Base-by-base conservation (phyloP, 2,329 filamentous ascomycete species). In the Fusarium sp. region DNA sequence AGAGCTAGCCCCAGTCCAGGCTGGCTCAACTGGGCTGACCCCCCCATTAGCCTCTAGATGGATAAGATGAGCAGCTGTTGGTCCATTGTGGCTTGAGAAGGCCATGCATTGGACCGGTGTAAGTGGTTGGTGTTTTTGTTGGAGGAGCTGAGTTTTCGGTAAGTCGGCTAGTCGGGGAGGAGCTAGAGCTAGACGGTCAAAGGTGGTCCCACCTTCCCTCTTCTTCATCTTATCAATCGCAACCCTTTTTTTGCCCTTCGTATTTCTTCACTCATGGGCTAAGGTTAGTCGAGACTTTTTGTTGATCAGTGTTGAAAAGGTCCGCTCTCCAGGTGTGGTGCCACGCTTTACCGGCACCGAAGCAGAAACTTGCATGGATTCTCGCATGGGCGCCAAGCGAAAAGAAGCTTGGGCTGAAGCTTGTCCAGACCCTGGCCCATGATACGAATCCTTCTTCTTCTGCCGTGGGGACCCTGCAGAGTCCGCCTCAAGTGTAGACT, bases 141-240 rank as follows among this genome's bases (percentile, higher is more conserved):
- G 53, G 44, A 67, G 46, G 46, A 71, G 62, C 70, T 56, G 38
- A 51, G 66, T 51, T 44, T 59, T 58, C 57, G 61, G 22, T 36
- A 59, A 44, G 11, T 53, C 42, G 33, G 40, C 20, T 12, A 2
- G 33, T 33, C 12, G n/a, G 49, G 10, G 31, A n/a, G 31, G 27
- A 29, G 17, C 36, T 42, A 42, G 35, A 38, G 35, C 10, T 12
- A 29, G 14, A 53, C 6, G n/a, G 29, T 55, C 44, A 29, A 62
- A 62, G 33, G 40, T 62, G 55, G 17, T 36, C n/a, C 60, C 71
- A 49, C 64, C 20, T 36, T n/a, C 7, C 31, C 31, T 9, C 56
- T 63, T 67, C 66, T 64, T 60, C 71, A 75, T 77, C 75, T 75
- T 77, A 77, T 77, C 75, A 77, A 75, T 76, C 74, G 74, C 63